Percentiles rank a stretch among this genome's conserved stretches.
These are phyloP conservation scores for Russula earlei DNA, from an alignment of 768 basidiomycete species.

Conservation along the genomic window DNA sequence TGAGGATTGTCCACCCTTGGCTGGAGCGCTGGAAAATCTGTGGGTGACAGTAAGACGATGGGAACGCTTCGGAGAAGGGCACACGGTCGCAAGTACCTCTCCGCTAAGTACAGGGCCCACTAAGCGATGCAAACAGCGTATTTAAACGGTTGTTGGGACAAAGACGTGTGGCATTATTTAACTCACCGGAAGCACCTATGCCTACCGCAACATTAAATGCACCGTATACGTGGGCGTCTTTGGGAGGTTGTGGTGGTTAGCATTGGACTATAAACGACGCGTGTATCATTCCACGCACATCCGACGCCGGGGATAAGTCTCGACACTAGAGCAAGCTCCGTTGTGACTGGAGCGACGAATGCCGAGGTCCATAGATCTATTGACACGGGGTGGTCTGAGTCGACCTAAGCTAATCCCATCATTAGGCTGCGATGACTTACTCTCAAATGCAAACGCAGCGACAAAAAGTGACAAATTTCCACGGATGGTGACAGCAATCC, in stretches of 20 bases:
- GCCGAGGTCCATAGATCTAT: slow-evolving; percentile 56
- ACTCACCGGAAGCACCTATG: slow-evolving; percentile 46
- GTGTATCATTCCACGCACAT: slow-evolving; percentile 35
- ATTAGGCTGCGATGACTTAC: slow-evolving; percentile 29
- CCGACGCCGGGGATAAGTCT: slow-evolving; percentile 52
- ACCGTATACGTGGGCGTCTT: slow-evolving; percentile 68
- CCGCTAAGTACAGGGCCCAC: slow-evolving; percentile 67
- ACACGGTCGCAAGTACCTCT: slow-evolving; percentile 34
- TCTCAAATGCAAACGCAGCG: slow-evolving; percentile 40
- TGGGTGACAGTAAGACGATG: not conserved
- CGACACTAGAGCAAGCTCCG: slow-evolving; percentile 57
- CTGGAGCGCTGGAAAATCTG: slow-evolving; percentile 51
- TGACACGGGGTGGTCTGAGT: too few relatives aligned
- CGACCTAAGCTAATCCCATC: not conserved
- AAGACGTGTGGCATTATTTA: slow-evolving; percentile 19
- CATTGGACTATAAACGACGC: not conserved
- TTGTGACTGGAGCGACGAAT: slow-evolving; percentile 49
- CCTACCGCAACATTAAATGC: slow-evolving; percentile 68
- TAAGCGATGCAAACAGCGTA: slow-evolving; percentile 21
- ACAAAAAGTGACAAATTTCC: slow-evolving; percentile 40
- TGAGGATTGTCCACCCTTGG: slow-evolving; percentile 54
- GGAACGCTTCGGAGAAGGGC: not conserved
- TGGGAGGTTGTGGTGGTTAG: not conserved
- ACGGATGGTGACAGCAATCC: slow-evolving; percentile 42
- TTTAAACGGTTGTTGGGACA: not conserved